These are phyloP conservation scores for Vaccinium myrtillus DNA, from an alignment of 148 eudicot species.

Conservation along the genomic window DNA sequence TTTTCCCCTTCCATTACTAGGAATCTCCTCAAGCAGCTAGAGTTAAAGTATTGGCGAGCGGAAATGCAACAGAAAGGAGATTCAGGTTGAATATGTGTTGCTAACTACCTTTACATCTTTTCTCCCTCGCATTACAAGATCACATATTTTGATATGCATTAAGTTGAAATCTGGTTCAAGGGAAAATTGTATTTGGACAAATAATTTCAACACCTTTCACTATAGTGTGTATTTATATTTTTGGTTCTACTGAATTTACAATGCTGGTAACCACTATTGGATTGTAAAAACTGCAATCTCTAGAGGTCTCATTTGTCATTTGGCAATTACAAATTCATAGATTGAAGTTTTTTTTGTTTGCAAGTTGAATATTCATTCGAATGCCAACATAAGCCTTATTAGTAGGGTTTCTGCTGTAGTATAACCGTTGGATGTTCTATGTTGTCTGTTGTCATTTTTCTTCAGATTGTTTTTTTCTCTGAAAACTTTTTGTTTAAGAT, in stretches of 20 bases:
- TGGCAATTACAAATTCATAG: neutral
- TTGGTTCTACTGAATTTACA: neutral
- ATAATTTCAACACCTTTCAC: neutral
- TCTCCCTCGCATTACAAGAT: neutral
- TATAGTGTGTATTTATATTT: neutral
- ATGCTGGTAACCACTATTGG: conserved; percentile 1
- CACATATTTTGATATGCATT: neutral
- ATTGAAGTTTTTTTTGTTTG: neutral
- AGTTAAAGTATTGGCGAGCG: conserved; percentile 96
- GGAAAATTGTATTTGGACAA: too few relatives aligned
- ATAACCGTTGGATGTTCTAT: neutral
- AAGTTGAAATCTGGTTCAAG: neutral
- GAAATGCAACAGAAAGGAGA: conserved; percentile 95
- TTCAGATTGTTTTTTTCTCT: neutral
- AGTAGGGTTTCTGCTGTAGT: conserved; percentile 1
- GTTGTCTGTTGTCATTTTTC: neutral
- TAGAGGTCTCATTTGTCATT: neutral
- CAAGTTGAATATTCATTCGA: too few relatives aligned
- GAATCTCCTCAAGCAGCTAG: conserved; percentile 99
- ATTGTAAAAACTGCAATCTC: neutral
- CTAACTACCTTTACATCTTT: neutral
- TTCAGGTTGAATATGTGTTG: conserved; percentile 57
- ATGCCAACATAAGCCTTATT: neutral
- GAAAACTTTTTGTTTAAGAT: neutral
- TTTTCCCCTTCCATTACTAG: conserved; percentile 35